Conservation (phyloP, 345 rosid genomes). For the Psidium friedrichsthalianum region DNA sequence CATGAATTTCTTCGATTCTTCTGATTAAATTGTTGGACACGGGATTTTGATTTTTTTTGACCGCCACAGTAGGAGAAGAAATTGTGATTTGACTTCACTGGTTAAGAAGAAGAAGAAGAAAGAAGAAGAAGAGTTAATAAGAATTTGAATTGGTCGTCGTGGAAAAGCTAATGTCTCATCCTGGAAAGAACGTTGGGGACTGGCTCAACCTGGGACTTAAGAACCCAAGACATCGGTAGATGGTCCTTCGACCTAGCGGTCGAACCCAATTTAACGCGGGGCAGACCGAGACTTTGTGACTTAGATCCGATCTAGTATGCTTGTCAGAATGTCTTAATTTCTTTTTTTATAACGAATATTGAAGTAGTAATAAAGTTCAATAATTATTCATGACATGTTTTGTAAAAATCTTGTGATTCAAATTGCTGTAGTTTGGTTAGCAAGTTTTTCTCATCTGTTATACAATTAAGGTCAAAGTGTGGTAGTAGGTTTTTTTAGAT, state of each 20-base stretch:
- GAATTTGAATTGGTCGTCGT: not conserved
- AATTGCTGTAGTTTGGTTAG: too few species aligned
- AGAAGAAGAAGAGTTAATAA: not conserved
- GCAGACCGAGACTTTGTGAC: not conserved
- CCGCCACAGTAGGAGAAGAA: too few species aligned
- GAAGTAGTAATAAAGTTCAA: too few species aligned
- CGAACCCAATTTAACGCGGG: not conserved
- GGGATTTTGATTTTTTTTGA: not conserved
- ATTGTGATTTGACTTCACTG: too few species aligned
- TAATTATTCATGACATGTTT: too few species aligned
- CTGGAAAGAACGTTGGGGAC: not conserved
- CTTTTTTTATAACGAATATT: not conserved
- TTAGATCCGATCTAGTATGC: not conserved
- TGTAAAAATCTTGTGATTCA: too few species aligned
- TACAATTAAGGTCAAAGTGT: too few species aligned
- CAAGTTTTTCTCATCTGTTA: too few species aligned
- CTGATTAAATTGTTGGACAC: not conserved
- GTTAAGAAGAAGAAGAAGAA: too few species aligned
- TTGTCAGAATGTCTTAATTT: not conserved
- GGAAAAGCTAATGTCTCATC: not conserved
- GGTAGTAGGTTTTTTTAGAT: not conserved
- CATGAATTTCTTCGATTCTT: not conserved
- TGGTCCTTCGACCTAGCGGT: not conserved
- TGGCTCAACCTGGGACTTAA: not conserved
- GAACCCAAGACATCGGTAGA: not conserved